Conservation (phyloP, 148 eudicot species). For the Polygonum aviculare region DNA sequence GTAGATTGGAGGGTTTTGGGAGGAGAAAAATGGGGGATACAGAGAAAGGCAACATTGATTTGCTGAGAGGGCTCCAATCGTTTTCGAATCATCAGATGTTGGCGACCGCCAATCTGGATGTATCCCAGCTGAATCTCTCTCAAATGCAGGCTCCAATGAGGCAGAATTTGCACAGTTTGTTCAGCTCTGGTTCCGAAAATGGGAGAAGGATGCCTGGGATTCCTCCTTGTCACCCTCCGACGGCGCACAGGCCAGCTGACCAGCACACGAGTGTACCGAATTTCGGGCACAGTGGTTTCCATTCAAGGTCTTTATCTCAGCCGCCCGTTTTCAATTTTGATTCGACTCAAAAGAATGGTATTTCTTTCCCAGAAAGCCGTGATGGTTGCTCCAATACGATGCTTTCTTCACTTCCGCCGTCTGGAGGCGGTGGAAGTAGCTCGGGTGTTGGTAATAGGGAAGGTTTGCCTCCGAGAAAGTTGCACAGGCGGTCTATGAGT, state of each 20-base stretch:
- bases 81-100: constrained; percentile 29
- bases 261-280: constrained; percentile 13
- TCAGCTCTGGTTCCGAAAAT: constrained; percentile 34
- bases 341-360: constrained; percentile 15
- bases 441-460: constrained; percentile 1
- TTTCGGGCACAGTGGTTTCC: constrained; percentile 5
- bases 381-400: background rate
- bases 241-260: constrained; percentile 38
- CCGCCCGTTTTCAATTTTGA: constrained; percentile 26
- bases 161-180: constrained; percentile 39
- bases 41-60: constrained; percentile 17
- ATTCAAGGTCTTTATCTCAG: constrained; percentile 32
- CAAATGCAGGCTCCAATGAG: constrained; percentile 56
- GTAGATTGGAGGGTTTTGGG: background rate
- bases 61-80: constrained; percentile 11
- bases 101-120: constrained; percentile 45
- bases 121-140: constrained; percentile 52
- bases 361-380: background rate
- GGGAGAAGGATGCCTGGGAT: constrained; percentile 41
- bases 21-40: constrained; percentile 15
- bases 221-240: constrained; percentile 76
- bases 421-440: constrained; percentile 7
- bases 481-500: constrained; percentile 33
- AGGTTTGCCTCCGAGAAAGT: constrained; percentile 30
- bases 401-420: constrained; percentile 2